phyloP scores from a whole-genome alignment of 805 yeast genomes.

The Ogataea pilisensis region DNA sequence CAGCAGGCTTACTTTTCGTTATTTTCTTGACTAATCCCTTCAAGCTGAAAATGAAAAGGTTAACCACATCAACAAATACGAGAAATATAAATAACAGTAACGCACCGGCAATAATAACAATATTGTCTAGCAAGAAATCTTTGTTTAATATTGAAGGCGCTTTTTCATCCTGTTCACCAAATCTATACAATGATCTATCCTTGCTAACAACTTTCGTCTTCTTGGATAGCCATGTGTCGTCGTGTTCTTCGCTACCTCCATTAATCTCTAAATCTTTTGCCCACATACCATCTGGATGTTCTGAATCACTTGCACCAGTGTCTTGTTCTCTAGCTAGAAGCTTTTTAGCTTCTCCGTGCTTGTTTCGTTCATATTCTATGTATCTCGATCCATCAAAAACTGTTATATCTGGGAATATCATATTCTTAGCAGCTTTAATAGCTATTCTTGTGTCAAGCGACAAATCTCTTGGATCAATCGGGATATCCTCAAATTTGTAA shows the following conservation, averaged over 20 bases:
- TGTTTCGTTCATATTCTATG: slow-evolving; percentile 53
- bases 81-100: slow-evolving; percentile 5
- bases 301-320: slow-evolving; percentile 23
- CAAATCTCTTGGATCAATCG: slow-evolving; percentile 29
- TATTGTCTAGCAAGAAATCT: slow-evolving; percentile 48
- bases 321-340: slow-evolving; percentile 16
- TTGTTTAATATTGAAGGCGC: slow-evolving; percentile 36
- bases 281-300: slow-evolving; percentile 28
- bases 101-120: slow-evolving; percentile 20
- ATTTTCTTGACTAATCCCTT: background rate
- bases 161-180: slow-evolving; percentile 26
- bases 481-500: slow-evolving; percentile 25
- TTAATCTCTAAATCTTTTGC: slow-evolving; percentile 23
- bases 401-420: slow-evolving; percentile 54
- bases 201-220: slow-evolving; percentile 20
- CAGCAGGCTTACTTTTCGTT: background rate
- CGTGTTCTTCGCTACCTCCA: slow-evolving; percentile 10
- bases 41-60: background rate
- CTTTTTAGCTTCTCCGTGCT: slow-evolving; percentile 31
- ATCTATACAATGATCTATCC: slow-evolving; percentile 20
- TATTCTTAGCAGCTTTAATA: slow-evolving; percentile 27
- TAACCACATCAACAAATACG: slow-evolving; percentile 8
- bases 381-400: slow-evolving; percentile 44
- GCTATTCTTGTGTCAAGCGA: slow-evolving; percentile 29
- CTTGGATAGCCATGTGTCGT: slow-evolving; percentile 29